These are phyloP conservation scores for Peterozyma xylosa DNA, from an alignment of 805 yeast genomes.

Conservation along the genomic window DNA sequence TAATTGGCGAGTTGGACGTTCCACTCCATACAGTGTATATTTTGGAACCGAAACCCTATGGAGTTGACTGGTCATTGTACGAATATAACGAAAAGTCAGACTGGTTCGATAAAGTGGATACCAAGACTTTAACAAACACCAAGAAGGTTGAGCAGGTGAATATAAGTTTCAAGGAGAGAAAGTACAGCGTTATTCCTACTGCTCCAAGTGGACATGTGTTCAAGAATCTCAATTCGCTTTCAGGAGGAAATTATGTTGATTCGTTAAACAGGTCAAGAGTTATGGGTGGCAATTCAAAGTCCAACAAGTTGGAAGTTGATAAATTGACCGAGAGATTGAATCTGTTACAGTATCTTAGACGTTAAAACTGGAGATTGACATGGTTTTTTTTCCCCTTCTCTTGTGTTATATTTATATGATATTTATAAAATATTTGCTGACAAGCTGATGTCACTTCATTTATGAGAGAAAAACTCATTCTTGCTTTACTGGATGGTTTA, in stretches of 20 bases:
- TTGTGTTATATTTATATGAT: neutral
- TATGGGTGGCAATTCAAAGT: neutral
- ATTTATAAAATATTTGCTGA: neutral
- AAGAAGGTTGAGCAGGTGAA: conserved; percentile 65
- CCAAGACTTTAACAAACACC: conserved; percentile 34
- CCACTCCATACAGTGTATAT: conserved; percentile 89
- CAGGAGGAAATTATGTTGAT: neutral
- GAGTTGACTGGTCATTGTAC: conserved; percentile 87
- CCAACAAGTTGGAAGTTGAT: conserved; percentile 6
- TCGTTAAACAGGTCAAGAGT: conserved; percentile 1
- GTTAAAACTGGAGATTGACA: neutral
- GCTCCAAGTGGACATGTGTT: conserved; percentile 37
- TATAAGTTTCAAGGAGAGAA: conserved; percentile 59
- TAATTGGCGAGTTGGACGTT: conserved; percentile 85
- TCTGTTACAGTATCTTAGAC: conserved; percentile 3
- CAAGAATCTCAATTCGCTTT: neutral
- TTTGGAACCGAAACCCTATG: conserved; percentile 90
- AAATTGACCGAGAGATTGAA: conserved; percentile 7
- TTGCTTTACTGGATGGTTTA: too few species aligned
- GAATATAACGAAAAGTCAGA: conserved; percentile 76
- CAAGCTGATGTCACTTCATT: too few species aligned
- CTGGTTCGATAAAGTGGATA: conserved; percentile 64
- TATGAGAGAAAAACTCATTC: too few species aligned
- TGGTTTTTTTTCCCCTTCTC: neutral
- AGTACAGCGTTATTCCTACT: conserved; percentile 70